A percentile compares a stretch with the other conserved stretches of the same genome.
Conservation (phyloP, 768 basidiomycete genomes). For the Leccinum imitatum region DNA sequence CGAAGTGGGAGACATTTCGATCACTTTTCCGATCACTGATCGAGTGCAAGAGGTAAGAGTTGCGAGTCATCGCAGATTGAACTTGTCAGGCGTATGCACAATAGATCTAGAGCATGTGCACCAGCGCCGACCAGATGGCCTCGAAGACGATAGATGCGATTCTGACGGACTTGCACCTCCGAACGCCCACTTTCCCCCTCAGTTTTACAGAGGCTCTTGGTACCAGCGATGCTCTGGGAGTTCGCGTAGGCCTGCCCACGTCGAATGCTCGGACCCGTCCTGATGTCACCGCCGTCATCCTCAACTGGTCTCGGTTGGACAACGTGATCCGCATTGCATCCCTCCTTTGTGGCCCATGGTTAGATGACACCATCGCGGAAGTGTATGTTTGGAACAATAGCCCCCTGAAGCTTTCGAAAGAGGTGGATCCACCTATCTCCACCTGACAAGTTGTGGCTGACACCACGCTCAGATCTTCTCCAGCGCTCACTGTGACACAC, state of each 20-base stretch:
- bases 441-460: background rate
- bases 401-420: conserved; percentile 39
- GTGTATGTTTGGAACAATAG: conserved; percentile 68
- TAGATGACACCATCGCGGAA: conserved; percentile 44
- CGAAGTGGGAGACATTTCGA: background rate
- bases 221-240: background rate
- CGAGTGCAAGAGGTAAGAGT: background rate
- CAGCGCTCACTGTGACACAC: conserved; percentile 39
- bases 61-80: conserved; percentile 1
- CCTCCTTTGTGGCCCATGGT: conserved; percentile 46
- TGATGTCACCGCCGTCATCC: conserved; percentile 54
- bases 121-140: background rate
- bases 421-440: conserved; percentile 33
- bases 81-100: background rate
- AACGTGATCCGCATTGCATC: conserved; percentile 60
- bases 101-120: conserved; percentile 7
- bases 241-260: conserved; percentile 14
- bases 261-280: conserved; percentile 18
- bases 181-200: conserved; percentile 15
- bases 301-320: conserved; percentile 67
- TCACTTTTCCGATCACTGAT: background rate
- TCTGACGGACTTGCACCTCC: conserved; percentile 16
- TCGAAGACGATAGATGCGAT: conserved; percentile 8
- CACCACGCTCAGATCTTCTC: conserved; percentile 40
- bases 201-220: conserved; percentile 16